These are phyloP conservation scores for Yarrowia sp. DNA, from an alignment of 805 yeast species.

Conservation along the genomic window DNA sequence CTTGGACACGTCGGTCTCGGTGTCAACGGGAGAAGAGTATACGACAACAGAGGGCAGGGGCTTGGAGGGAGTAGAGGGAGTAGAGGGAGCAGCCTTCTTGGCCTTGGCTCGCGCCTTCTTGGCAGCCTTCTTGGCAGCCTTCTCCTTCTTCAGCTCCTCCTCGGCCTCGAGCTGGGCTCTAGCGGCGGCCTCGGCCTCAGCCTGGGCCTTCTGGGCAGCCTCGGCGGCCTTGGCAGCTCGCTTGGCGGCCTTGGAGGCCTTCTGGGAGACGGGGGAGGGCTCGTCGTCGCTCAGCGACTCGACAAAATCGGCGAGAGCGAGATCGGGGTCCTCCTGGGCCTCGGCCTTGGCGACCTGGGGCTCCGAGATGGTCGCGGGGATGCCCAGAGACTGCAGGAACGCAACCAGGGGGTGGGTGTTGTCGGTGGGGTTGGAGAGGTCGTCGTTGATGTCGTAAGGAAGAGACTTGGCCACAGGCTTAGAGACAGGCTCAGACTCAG, in stretches of 20 bases:
- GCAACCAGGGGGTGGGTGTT: background rate
- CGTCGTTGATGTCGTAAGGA: background rate
- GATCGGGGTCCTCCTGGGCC: background rate
- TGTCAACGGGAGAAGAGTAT: constrained; percentile 12
- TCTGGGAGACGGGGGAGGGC: too few species aligned
- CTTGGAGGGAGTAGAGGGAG: background rate
- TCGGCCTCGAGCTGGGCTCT: constrained; percentile 7
- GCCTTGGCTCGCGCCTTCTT: background rate
- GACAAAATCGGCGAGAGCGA: constrained; percentile 13
- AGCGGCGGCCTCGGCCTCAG: background rate
- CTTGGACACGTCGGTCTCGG: constrained; percentile 6
- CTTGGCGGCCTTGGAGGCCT: background rate
- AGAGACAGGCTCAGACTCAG: background rate
- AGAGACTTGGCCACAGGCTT: background rate
- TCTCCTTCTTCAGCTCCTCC: background rate
- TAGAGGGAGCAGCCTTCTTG: background rate
- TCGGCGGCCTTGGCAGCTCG: background rate
- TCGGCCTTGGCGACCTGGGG: constrained; percentile 1
- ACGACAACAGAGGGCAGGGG: constrained; percentile 23
- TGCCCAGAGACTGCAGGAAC: background rate
- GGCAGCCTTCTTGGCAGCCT: background rate
- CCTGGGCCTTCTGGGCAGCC: background rate
- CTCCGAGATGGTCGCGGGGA: constrained; percentile 4
- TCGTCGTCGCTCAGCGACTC: constrained; percentile 13
- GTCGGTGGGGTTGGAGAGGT: background rate